Evolutionary conservation across 2,329 filamentous ascomycete genomes (phyloP).

Genomic region (Colletotrichum neosansevieriae): DNA sequence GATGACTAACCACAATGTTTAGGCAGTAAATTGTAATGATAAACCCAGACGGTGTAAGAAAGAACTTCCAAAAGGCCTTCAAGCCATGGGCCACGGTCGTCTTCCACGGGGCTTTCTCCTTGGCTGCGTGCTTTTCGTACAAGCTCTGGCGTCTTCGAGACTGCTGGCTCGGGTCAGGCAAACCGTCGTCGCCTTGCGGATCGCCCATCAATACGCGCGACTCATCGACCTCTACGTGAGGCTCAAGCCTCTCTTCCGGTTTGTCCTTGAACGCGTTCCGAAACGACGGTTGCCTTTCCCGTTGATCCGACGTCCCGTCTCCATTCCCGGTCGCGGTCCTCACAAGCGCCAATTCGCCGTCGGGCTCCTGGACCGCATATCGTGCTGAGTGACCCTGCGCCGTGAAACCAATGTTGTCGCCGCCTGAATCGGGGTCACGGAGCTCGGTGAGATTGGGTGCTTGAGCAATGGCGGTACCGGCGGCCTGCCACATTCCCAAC

Average conservation of each 20-base stretch:
- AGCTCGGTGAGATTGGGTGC: conserved; percentile 47
- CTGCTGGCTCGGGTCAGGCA: conserved; percentile 3
- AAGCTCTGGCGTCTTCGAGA: conserved; percentile 42
- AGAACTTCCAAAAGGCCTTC: conserved; percentile 47
- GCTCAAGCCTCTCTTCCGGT: neutral
- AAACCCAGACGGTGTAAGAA: conserved; percentile 45
- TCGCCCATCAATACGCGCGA: neutral
- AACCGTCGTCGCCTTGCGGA: neutral
- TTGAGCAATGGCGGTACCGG: conserved; percentile 48
- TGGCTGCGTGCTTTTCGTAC: conserved; percentile 41
- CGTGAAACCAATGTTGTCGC: conserved; percentile 46
- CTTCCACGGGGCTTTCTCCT: conserved; percentile 44
- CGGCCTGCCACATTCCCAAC: conserved; percentile 48
- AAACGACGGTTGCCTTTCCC: conserved; percentile 16
- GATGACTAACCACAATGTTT: conserved; percentile 46
- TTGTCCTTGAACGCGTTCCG: conserved; percentile 14
- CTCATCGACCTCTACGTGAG: conserved; percentile 5
- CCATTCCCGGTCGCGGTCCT: conserved; percentile 40
- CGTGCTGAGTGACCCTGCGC: conserved; percentile 47
- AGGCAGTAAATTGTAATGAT: conserved; percentile 47
- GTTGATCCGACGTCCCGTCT: conserved; percentile 31
- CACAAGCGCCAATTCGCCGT: conserved; percentile 44
- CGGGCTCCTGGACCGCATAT: conserved; percentile 43
- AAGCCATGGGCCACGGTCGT: conserved; percentile 44
- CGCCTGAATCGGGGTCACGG: conserved; percentile 45